Conservation (phyloP, 2,329 filamentous ascomycete genomes). For the Hirsutella thompsonii region DNA sequence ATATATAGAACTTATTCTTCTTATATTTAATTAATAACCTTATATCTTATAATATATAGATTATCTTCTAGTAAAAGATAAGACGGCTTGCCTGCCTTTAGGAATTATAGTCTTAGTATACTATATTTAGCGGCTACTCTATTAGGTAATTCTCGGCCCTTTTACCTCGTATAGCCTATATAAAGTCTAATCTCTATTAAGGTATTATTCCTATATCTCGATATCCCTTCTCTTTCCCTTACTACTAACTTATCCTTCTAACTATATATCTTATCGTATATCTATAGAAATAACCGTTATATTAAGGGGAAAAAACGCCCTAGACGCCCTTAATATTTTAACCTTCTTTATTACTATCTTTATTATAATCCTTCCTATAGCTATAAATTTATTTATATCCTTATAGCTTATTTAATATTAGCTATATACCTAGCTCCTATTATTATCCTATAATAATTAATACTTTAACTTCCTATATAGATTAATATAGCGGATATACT, state of each 20-base stretch:
- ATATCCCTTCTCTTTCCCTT: background rate
- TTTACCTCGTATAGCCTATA: background rate
- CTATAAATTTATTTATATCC: no score
- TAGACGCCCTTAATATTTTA: background rate
- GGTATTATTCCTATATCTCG: background rate
- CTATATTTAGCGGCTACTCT: background rate
- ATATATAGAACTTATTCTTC: no score
- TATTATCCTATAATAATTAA: background rate
- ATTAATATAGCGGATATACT: background rate
- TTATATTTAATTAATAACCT: no score
- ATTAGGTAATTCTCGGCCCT: background rate
- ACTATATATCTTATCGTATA: background rate
- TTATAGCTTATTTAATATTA: background rate
- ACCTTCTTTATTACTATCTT: background rate
- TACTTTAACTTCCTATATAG: background rate
- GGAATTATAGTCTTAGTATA: background rate
- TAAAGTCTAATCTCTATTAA: background rate
- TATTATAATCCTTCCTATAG: background rate
- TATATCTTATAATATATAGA: no score
- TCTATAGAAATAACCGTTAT: background rate
- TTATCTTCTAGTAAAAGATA: background rate
- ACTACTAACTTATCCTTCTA: background rate
- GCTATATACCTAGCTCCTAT: background rate
- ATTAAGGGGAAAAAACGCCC: no score
- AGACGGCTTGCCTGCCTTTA: background rate